phyloP scores from a whole-genome alignment of 1,284 basidiomycete species.

The Heliocybe sulcata region DNA sequence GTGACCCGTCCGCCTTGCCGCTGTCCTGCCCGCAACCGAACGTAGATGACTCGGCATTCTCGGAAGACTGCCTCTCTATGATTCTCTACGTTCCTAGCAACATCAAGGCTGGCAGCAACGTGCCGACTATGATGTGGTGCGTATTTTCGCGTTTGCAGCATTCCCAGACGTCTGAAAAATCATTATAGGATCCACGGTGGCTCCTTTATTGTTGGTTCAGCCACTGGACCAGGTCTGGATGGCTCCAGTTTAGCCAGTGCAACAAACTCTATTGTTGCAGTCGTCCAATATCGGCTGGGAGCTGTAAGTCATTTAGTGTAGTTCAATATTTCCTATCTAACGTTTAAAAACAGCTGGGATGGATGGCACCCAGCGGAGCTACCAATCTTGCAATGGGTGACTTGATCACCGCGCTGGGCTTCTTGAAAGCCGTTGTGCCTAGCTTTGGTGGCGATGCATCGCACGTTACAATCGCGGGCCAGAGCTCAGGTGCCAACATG shows the following conservation, averaged over 20 bases:
- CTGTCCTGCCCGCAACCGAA: constrained; percentile 63
- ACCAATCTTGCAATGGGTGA: constrained; percentile 73
- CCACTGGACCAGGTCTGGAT: constrained; percentile 69
- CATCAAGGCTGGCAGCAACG: constrained; percentile 24
- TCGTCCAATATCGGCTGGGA: constrained; percentile 82
- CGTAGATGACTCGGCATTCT: constrained; percentile 37
- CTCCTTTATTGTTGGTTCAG: constrained; percentile 69
- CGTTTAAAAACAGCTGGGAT: constrained; percentile 52
- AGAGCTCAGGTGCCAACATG: constrained; percentile 81
- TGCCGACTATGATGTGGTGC: constrained; percentile 62
- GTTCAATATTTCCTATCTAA: neutral
- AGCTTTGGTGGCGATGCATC: constrained; percentile 63
- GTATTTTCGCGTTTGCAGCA: constrained; percentile 12
- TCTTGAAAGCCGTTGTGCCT: constrained; percentile 53
- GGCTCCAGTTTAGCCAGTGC: constrained; percentile 67
- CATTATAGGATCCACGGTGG: constrained; percentile 77
- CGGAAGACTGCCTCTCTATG: constrained; percentile 78
- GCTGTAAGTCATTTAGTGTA: constrained; percentile 37
- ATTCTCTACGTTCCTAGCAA: constrained; percentile 60
- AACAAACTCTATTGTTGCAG: constrained; percentile 76
- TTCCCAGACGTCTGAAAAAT: neutral
- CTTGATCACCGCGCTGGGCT: constrained; percentile 59
- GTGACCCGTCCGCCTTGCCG: constrained; percentile 49
- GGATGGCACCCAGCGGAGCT: constrained; percentile 58
- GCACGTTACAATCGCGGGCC: constrained; percentile 79